Evolutionary conservation across 2,329 filamentous ascomycete species (phyloP).

Genomic region (Aureobasidium sp.): DNA sequence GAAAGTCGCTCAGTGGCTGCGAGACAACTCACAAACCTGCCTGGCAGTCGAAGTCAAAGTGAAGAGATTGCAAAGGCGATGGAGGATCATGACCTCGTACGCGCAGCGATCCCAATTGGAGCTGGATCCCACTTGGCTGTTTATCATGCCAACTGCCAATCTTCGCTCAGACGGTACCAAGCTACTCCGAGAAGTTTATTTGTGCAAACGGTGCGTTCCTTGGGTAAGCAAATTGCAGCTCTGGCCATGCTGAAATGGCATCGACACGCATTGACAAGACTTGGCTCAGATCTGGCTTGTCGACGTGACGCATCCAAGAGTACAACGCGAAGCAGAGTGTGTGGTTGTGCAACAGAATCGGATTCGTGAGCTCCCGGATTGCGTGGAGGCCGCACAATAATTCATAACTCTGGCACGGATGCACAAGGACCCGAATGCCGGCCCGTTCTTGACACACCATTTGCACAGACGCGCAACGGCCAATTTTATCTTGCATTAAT

Average conservation of each 20-base stretch:
- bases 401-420: background rate
- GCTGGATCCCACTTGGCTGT: background rate
- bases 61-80: background rate
- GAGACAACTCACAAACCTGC: background rate
- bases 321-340: background rate
- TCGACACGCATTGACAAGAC: background rate
- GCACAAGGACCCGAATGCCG: background rate
- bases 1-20: background rate
- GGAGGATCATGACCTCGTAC: background rate
- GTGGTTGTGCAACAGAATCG: background rate
- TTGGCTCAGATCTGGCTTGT: too few relatives aligned
- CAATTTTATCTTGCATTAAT: too few relatives aligned
- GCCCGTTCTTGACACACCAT: background rate
- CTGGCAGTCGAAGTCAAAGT: background rate
- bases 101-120: background rate
- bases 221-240: background rate
- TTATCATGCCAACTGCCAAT: conserved; percentile 12
- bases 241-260: background rate
- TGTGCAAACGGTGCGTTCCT: background rate
- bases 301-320: background rate
- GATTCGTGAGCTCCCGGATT: background rate
- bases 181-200: conserved; percentile 7
- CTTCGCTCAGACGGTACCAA: background rate
- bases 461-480: background rate
- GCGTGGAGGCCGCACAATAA: too few relatives aligned